These are phyloP conservation scores for Fusarium praegraminearum DNA, from an alignment of 2,329 filamentous ascomycete genomes.

Conservation along the genomic window DNA sequence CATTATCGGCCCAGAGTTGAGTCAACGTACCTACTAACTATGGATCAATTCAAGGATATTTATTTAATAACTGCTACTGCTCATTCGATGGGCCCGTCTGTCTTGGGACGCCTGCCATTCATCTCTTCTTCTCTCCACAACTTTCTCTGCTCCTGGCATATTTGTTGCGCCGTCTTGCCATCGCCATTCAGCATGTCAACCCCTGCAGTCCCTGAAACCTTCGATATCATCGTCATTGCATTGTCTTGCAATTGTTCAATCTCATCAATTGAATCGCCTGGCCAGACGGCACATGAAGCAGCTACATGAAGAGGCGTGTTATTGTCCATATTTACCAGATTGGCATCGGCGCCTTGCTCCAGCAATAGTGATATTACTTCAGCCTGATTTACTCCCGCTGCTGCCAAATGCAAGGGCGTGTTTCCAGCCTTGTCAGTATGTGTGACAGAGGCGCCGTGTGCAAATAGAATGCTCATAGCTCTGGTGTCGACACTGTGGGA, in stretches of 20 bases:
- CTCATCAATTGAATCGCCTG: too few relatives aligned
- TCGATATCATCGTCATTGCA: not conserved
- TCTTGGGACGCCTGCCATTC: not conserved
- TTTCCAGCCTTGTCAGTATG: not conserved
- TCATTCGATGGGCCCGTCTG: too few relatives aligned
- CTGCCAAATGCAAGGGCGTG: not conserved
- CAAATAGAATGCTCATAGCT: not conserved
- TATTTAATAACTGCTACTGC: too few relatives aligned
- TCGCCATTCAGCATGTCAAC: not conserved
- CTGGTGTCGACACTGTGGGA: not conserved
- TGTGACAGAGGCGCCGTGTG: not conserved
- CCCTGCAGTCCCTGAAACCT: not conserved
- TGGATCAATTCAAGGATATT: too few relatives aligned
- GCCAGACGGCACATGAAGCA: not conserved
- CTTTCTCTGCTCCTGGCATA: not conserved
- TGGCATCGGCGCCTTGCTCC: not conserved
- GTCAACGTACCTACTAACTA: too few relatives aligned
- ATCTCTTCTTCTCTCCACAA: not conserved
- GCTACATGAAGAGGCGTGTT: not conserved
- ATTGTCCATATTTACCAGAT: fast-evolving
- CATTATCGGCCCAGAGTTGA: too few relatives aligned
- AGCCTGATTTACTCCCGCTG: fast-evolving
- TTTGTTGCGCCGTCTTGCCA: not conserved
- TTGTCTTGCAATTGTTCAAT: too few relatives aligned
- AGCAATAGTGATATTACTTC: not conserved